Base-by-base conservation (phyloP, 1,284 basidiomycete genomes). In the Taiwanofungus camphoratus region DNA sequence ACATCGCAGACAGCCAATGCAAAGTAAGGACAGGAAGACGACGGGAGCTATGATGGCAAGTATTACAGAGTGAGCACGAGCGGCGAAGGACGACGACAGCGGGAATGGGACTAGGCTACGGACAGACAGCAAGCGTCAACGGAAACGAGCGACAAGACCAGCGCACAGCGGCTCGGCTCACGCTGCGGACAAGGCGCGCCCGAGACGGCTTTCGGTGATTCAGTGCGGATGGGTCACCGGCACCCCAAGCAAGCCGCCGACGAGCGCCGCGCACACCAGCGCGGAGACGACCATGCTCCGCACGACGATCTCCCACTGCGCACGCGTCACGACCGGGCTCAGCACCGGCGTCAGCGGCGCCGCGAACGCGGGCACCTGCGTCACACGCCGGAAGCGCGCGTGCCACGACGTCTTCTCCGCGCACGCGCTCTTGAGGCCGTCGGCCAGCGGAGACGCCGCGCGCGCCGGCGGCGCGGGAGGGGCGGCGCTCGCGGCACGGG, bases 301-400 rank as follows among this genome's bases (percentile, higher is more conserved):
- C 34, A 77, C 59, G 15, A 77, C 71, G 19, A 78, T 71, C 63
- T 88, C 85, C 87, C 86, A 89, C 54, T 89, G 87, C 4, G 78
- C 83, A 11, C 87, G 71, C 41, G 76, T 71, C 37, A 88, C 75
- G 41, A 82, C 68, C n/a, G 82, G 80, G 49, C 73, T 83, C 36
- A 83, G 68, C 21, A 88, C 69, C 32, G 69, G 71, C 34, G 86
- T 87, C 41, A 88, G 63, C 21, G 84, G 82, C 19, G 73, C 65
- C 15, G 76, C 72, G 49, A 88, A 87, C 44, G 81, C 79, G 2
- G 84, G 84, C 5, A 86, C 83, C 19, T 71, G 65, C 40, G 70
- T 70, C 46, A 81, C 69, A 47, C 68, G 60, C 46, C 69, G 65
- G 53, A 73, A 69, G 31, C 72, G 66, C 46, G 63, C 59, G 41